These are phyloP conservation scores for Camptophora hylomeconis DNA, from an alignment of 2,329 filamentous ascomycete genomes.

Conservation along the genomic window DNA sequence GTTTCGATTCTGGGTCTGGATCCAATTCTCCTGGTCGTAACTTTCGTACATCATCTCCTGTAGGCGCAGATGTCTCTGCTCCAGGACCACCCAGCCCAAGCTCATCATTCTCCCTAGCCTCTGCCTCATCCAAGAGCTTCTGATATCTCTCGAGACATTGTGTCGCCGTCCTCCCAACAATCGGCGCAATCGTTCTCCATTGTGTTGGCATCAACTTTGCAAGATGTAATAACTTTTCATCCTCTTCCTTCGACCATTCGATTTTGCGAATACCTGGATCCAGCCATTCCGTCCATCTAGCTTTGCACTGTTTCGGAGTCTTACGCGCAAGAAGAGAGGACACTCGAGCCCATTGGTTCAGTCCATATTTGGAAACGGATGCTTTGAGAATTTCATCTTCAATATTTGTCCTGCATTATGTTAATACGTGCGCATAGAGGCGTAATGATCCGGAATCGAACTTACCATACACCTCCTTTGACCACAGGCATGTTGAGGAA, in stretches of 20 bases:
- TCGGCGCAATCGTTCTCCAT: conserved; percentile 96
- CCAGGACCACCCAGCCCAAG: conserved; percentile 76
- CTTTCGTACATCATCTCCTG: conserved; percentile 79
- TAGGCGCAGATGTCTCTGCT: conserved; percentile 74
- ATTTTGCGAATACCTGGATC: conserved; percentile 97
- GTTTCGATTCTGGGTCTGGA: conserved; percentile 93
- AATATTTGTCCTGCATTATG: conserved; percentile 58
- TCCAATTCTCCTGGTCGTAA: conserved; percentile 84
- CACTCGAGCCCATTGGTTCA: conserved; percentile 97
- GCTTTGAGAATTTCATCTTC: conserved; percentile 96
- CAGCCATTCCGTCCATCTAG: conserved; percentile 95
- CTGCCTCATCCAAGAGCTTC: conserved; percentile 88
- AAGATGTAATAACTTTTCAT: conserved; percentile 90
- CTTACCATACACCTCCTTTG: conserved; percentile 55
- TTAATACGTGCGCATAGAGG: no score
- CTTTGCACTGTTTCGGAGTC: conserved; percentile 98
- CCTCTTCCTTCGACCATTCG: conserved; percentile 97
- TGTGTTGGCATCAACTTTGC: conserved; percentile 98
- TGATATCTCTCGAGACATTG: conserved; percentile 97
- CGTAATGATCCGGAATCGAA: conserved; percentile 27
- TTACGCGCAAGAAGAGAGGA: conserved; percentile 94
- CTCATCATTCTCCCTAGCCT: conserved; percentile 70
- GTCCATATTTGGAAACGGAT: conserved; percentile 82
- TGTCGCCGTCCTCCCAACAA: conserved; percentile 90
- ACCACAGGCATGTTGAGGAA: conserved; percentile 52